phyloP scores from a whole-genome alignment of 116 monocot genomes.

The Dioscorea cayenensis region DNA sequence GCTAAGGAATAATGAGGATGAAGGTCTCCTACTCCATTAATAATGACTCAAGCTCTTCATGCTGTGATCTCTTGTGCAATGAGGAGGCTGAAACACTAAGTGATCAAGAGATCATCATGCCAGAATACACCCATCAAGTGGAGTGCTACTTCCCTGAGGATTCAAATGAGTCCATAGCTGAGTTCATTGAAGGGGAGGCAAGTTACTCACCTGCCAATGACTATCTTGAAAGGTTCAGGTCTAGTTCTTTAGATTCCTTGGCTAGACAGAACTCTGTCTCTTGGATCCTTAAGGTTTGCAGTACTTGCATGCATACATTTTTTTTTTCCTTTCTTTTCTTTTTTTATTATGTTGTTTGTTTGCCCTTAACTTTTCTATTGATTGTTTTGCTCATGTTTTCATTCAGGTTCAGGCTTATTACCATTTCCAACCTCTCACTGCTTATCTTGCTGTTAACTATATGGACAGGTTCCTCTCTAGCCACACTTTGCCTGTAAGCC shows the following conservation, averaged over 20 bases:
- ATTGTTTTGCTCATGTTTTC: background rate
- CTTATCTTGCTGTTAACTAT: conserved; percentile 80
- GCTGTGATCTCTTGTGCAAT: conserved; percentile 39
- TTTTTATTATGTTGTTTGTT: background rate
- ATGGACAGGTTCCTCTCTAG: conserved; percentile 77
- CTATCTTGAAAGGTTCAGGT: conserved; percentile 40
- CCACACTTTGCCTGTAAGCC: conserved; percentile 48
- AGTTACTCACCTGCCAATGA: conserved; percentile 34
- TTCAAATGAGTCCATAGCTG: conserved; percentile 42
- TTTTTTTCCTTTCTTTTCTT: background rate
- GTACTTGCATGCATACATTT: background rate
- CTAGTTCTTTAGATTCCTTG: conserved; percentile 40
- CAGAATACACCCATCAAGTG: background rate
- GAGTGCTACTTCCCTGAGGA: conserved; percentile 22
- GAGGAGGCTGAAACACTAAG: conserved; percentile 38
- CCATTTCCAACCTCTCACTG: conserved; percentile 51
- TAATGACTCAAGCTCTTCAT: background rate
- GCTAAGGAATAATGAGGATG: background rate
- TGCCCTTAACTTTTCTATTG: background rate
- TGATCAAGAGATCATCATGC: background rate
- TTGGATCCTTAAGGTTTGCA: conserved; percentile 80
- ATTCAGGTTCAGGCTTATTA: conserved; percentile 48
- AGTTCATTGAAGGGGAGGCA: conserved; percentile 39
- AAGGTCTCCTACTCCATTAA: conserved; percentile 1
- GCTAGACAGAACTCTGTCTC: conserved; percentile 43